These are phyloP conservation scores for Candida anglica DNA, from an alignment of 805 yeast genomes.

Conservation along the genomic window DNA sequence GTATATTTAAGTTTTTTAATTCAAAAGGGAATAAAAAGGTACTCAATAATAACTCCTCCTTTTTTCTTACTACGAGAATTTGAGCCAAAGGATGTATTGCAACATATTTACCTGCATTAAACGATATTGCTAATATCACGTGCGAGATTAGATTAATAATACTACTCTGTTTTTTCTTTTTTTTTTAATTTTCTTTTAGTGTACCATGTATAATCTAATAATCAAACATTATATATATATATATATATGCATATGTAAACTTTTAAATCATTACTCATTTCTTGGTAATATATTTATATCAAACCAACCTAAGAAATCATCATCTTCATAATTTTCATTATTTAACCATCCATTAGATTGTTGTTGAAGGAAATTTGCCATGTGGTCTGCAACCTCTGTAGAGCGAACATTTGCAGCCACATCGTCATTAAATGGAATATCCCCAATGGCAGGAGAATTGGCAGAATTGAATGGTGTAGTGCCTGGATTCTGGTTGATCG, in stretches of 20 bases:
- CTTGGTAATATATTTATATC: slow-evolving; percentile 53
- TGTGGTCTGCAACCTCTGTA: slow-evolving; percentile 20
- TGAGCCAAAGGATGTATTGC: too few species aligned
- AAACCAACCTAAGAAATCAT: slow-evolving; percentile 93
- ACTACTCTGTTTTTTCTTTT: too few species aligned
- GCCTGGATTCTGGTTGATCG: slow-evolving; percentile 1
- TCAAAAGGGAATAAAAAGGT: not conserved
- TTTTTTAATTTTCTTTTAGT: too few species aligned
- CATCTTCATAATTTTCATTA: slow-evolving; percentile 52
- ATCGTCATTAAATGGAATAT: slow-evolving; percentile 4
- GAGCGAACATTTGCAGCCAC: slow-evolving; percentile 1
- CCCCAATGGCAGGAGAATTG: not conserved
- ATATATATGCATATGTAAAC: too few species aligned
- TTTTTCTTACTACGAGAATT: too few species aligned
- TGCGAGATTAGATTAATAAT: too few species aligned
- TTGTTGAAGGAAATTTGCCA: slow-evolving; percentile 69
- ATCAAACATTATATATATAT: too few species aligned
- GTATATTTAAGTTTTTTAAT: not conserved
- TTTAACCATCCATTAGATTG: slow-evolving; percentile 86
- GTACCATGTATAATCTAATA: too few species aligned
- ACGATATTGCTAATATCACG: too few species aligned
- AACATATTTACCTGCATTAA: too few species aligned
- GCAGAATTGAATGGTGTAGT: not conserved
- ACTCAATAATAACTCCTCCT: too few species aligned
- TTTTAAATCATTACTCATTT: too few species aligned